These are phyloP conservation scores for Microsporum ferrugineum DNA, from an alignment of 2,329 filamentous ascomycete genomes.

Conservation along the genomic window DNA sequence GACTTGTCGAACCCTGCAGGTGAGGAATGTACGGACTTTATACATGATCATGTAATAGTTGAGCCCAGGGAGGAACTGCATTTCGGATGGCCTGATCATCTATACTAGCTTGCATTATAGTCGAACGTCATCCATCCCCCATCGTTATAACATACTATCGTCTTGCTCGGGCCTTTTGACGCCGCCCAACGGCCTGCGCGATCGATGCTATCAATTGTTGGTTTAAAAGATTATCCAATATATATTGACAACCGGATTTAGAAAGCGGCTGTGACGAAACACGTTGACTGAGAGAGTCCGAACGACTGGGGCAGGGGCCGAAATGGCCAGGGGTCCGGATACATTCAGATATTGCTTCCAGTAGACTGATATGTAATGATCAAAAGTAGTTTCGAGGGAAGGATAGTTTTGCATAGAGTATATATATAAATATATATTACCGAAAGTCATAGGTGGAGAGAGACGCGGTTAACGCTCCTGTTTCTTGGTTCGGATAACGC, in stretches of 20 bases:
- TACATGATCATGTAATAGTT: neutral
- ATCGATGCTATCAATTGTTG: neutral
- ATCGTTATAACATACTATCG: neutral
- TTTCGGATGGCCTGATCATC: neutral
- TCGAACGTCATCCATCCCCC: neutral
- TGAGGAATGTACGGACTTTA: neutral
- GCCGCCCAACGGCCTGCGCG: no score
- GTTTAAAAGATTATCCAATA: neutral
- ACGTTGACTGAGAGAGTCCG: neutral
- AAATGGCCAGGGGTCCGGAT: neutral
- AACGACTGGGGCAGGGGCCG: neutral
- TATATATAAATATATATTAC: neutral
- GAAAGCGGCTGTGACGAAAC: slow-evolving; percentile 1
- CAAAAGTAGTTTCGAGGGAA: neutral
- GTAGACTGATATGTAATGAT: neutral
- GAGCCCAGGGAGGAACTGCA: no score
- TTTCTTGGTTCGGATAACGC: neutral
- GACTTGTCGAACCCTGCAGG: neutral
- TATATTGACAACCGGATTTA: neutral
- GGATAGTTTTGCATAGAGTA: neutral
- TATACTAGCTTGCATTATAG: neutral
- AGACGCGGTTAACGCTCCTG: neutral
- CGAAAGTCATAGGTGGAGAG: neutral
- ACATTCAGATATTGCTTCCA: neutral
- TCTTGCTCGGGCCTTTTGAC: neutral